phyloP scores from a whole-genome alignment of 139 green algal genomes.

The Zygnema circumcarinatum region DNA sequence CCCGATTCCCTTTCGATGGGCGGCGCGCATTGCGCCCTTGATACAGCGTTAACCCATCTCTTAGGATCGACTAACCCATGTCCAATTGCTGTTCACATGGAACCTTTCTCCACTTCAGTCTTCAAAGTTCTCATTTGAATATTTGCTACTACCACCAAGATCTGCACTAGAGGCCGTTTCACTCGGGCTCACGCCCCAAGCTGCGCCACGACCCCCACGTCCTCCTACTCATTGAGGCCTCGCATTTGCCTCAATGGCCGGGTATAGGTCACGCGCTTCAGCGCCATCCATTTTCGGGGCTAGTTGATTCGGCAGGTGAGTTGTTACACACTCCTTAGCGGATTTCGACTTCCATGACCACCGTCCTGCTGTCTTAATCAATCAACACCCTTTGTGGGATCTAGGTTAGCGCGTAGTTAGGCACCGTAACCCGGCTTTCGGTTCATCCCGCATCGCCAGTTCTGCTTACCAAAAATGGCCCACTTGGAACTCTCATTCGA shows the following conservation, averaged over 20 bases:
- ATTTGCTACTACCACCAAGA: too few relatives aligned
- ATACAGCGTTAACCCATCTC: slow-evolving; percentile 88
- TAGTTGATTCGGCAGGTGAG: slow-evolving; percentile 97
- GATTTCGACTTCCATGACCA: slow-evolving; percentile 97
- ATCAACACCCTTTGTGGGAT: slow-evolving; percentile 94
- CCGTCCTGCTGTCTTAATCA: slow-evolving; percentile 93
- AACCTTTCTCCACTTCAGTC: too few relatives aligned
- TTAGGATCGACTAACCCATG: slow-evolving; percentile 94
- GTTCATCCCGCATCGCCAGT: slow-evolving; percentile 94
- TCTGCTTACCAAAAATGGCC: slow-evolving; percentile 97
- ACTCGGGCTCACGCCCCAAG: too few relatives aligned
- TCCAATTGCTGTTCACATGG: slow-evolving; percentile 96
- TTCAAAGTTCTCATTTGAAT: too few relatives aligned
- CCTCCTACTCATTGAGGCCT: slow-evolving; percentile 89
- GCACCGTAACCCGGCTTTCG: slow-evolving; percentile 89
- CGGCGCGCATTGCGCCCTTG: too few relatives aligned
- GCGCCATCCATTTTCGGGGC: slow-evolving; percentile 96
- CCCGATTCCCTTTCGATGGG: slow-evolving; percentile 92
- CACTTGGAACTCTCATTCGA: slow-evolving; percentile 85
- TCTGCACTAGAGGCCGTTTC: too few relatives aligned
- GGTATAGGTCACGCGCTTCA: slow-evolving; percentile 89
- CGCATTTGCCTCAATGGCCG: slow-evolving; percentile 85
- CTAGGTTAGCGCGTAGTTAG: slow-evolving; percentile 91
- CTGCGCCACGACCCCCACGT: slow-evolving; percentile 83
- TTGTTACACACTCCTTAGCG: slow-evolving; percentile 98